Evolutionary conservation across 805 yeast species (phyloP).

Genomic region (Candida broadrunensis): DNA sequence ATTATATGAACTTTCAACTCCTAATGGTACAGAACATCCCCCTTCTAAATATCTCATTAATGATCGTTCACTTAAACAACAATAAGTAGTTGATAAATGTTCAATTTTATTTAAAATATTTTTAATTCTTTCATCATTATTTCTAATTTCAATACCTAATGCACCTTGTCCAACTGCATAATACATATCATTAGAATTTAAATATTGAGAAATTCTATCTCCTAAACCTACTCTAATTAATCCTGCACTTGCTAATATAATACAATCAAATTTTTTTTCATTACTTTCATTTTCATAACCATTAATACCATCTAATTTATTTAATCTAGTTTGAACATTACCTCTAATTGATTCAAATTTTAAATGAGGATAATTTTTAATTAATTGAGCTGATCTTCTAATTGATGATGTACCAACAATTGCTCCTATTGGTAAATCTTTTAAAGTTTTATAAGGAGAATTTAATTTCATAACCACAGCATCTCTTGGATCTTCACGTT

Average conservation of each 20-base stretch:
- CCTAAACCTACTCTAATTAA: slow-evolving; percentile 68
- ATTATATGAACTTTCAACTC: slow-evolving; percentile 66
- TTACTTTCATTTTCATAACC: slow-evolving; percentile 28
- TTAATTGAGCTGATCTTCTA: slow-evolving; percentile 88
- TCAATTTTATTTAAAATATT: slow-evolving; percentile 62
- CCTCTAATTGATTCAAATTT: slow-evolving; percentile 86
- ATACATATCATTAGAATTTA: slow-evolving; percentile 78
- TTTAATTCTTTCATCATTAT: slow-evolving; percentile 57
- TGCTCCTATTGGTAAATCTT: slow-evolving; percentile 79
- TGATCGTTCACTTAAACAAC: slow-evolving; percentile 87
- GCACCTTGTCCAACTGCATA: slow-evolving; percentile 99
- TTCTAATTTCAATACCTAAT: slow-evolving; percentile 84
- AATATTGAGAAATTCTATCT: slow-evolving; percentile 68
- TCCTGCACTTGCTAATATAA: slow-evolving; percentile 92
- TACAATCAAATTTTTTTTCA: slow-evolving; percentile 53
- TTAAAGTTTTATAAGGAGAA: slow-evolving; percentile 60
- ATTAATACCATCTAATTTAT: slow-evolving; percentile 58
- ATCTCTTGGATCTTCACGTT: slow-evolving; percentile 91
- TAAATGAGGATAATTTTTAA: slow-evolving; percentile 73
- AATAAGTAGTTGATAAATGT: slow-evolving; percentile 60
- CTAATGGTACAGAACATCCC: slow-evolving; percentile 97
- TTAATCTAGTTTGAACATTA: slow-evolving; percentile 67
- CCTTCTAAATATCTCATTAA: slow-evolving; percentile 89
- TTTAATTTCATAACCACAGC: slow-evolving; percentile 74
- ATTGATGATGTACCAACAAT: slow-evolving; percentile 94